Evolutionary conservation across 495 filamentous ascomycete genomes (phyloP).

Genomic region (Cercophora samala): DNA sequence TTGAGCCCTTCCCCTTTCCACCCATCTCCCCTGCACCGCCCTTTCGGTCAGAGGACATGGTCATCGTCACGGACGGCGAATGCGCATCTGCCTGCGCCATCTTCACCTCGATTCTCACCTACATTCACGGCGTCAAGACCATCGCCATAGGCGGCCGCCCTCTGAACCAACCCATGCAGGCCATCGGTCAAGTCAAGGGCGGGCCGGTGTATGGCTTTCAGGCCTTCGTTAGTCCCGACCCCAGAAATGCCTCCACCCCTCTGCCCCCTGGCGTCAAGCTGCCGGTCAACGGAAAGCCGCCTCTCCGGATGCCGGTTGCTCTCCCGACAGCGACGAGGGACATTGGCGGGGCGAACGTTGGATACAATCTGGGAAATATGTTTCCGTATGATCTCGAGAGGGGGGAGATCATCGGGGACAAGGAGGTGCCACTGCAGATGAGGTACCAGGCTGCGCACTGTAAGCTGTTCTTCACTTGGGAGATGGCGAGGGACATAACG

Average conservation of each 20-base stretch:
- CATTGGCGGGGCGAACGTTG: background rate
- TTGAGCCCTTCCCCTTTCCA: background rate
- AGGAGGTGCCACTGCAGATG: constrained; percentile 49
- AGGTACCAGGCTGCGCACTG: constrained; percentile 54
- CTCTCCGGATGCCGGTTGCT: background rate
- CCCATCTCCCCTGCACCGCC: constrained; percentile 7
- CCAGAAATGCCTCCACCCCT: background rate
- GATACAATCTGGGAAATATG: constrained; percentile 18
- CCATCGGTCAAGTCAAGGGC: constrained; percentile 59
- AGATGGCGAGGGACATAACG: constrained; percentile 45
- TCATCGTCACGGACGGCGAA: constrained; percentile 56
- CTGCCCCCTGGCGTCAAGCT: background rate
- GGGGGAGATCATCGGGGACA: constrained; percentile 10
- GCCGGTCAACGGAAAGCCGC: background rate
- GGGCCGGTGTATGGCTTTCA: constrained; percentile 25
- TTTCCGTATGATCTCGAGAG: constrained; percentile 3
- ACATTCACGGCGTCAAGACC: constrained; percentile 55
- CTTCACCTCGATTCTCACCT: constrained; percentile 54
- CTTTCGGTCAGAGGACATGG: constrained; percentile 38
- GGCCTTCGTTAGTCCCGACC: background rate
- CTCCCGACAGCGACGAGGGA: background rate
- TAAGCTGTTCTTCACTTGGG: constrained; percentile 52
- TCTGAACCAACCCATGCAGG: constrained; percentile 56
- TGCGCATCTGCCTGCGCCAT: constrained; percentile 64
- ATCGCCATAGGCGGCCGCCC: constrained; percentile 62